Evolutionary conservation across 495 filamentous ascomycete species (phyloP), one percentile per base, ranked within the genome.

Genomic region (Neurospora sp.): DNA sequence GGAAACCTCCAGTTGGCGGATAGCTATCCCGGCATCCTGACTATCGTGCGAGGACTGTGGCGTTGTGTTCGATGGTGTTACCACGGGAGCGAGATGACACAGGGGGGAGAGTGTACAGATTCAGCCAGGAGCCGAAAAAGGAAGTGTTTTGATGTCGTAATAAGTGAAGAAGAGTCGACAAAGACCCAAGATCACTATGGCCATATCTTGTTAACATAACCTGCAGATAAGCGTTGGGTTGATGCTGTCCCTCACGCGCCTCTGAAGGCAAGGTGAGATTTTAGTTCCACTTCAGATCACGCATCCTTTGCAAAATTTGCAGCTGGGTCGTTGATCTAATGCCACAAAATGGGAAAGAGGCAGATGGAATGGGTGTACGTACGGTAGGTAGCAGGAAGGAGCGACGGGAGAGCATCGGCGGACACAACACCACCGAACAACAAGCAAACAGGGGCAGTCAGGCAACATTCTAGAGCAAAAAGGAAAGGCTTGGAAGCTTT

Each of bases 81-180:
- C 41, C 46, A 71, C 69, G 72, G 38, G 62, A 46, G 54, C 35
- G 60, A 75, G 41, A 37, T 75, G 77, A 71, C 70, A 75, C 73
- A 39, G 16, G 20, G 46, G 49, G 27, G 54, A 66, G 27, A 16
- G 54, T 66, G 27, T 9, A 66, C 54, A 35, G 27, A 35, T 18
- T 37, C 54, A 66, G 54, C 7, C 27, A 66, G 54, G 6, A 35
- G 54, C 54, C 27, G 27, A 66, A 66, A 35, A 35, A 14, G 54
- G 14, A 66, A 35, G 14, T 66, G 54, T 66, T 35, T 35, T 66
- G 54, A 66, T 66, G 14, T 16, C 54, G 31, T 35, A 18, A 16
- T 14, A 37, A 35, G 14, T 16, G 14, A 66, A 35, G 54, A 66
- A 66, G 54, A 66, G 6, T 35, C 6, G 27, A 3, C 2, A 35